Conservation (phyloP, 2,329 filamentous ascomycete genomes). For the Calonectria hongkongensis region DNA sequence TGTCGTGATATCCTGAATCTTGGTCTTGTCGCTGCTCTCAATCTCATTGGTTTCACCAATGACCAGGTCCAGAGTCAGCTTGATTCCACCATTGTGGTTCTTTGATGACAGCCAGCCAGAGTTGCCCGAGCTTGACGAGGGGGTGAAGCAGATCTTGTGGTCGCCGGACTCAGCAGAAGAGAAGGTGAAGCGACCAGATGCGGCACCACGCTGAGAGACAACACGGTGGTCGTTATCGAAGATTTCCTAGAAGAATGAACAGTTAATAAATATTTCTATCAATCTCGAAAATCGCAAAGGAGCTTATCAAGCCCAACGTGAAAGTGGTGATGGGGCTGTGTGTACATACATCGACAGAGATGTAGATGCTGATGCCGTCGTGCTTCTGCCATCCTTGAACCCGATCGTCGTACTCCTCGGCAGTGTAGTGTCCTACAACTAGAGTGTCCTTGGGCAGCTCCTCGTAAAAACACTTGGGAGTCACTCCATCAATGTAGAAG, state of each 20-base stretch:
- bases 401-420: slow-evolving; percentile 87
- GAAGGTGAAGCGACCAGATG: slow-evolving; percentile 93
- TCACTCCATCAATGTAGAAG: slow-evolving; percentile 93
- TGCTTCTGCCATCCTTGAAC: slow-evolving; percentile 82
- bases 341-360: slow-evolving; percentile 87
- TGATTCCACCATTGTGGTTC: slow-evolving; percentile 83
- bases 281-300: not conserved
- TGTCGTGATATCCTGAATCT: slow-evolving; percentile 91
- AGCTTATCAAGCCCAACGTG: not conserved
- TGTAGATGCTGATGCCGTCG: slow-evolving; percentile 86
- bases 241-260: slow-evolving; percentile 77
- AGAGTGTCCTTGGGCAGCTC: slow-evolving; percentile 98
- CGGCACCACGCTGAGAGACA: slow-evolving; percentile 86
- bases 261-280: slow-evolving; percentile 28
- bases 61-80: slow-evolving; percentile 89
- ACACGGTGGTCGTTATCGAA: slow-evolving; percentile 99
- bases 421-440: slow-evolving; percentile 93
- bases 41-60: slow-evolving; percentile 97
- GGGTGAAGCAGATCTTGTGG: slow-evolving; percentile 96
- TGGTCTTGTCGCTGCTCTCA: slow-evolving; percentile 93
- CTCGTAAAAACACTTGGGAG: slow-evolving; percentile 97
- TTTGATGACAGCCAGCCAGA: slow-evolving; percentile 82
- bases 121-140: slow-evolving; percentile 82
- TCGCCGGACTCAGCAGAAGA: slow-evolving; percentile 95
- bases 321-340: not conserved